Evolutionary conservation across 139 green algal species (phyloP), one percentile per base, ranked within the genome.

Genomic region (Chlorella vulgaris): DNA sequence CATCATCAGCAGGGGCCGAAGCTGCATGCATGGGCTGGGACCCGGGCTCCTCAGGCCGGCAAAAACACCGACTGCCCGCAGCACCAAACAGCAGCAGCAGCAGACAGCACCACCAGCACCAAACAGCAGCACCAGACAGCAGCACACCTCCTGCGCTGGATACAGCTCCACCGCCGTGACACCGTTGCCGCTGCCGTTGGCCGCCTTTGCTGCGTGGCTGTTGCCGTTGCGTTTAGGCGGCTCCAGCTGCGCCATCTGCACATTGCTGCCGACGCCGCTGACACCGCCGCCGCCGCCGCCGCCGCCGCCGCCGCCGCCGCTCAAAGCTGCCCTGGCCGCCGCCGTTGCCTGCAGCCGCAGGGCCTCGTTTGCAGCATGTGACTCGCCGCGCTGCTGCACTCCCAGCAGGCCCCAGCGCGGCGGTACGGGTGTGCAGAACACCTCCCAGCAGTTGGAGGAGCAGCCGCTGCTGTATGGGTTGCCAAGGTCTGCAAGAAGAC

Each of bases 381-480:
- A 55, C 58, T 69, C 74, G 22, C 15, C 39, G 15, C 74, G 74
- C 58, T 80, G 74, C 74, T 53, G 58, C 58, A 70, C 19, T 55
- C 74, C 74, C 74, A 80, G 39, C 19, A 13, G 55, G 38, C 74
- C 74, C 58, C 47, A 65, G 18, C 80, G 77, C 5, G 85, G 83
- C 39, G 86, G 81, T 28, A 81, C 51, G 24, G 47, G 73, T 2
- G 40, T 73, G 78, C 74, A 88, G 40, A 81, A 81, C 18, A 78
- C 85, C 77, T 85, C 31, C 28, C 24, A 26, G 29, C 80, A 90
- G 83, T 92, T 92, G 35, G 3, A 2, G 4, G 40, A 13, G 47
- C 53, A 70, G 69, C 82, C 83, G 3, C 69, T 24, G 39, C 67
- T 47, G 79, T 90, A 91, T 0, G 87, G 87, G 67, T 91, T 91